phyloP scores from a whole-genome alignment of 805 yeast species.

The Ogataea dorogensis region DNA sequence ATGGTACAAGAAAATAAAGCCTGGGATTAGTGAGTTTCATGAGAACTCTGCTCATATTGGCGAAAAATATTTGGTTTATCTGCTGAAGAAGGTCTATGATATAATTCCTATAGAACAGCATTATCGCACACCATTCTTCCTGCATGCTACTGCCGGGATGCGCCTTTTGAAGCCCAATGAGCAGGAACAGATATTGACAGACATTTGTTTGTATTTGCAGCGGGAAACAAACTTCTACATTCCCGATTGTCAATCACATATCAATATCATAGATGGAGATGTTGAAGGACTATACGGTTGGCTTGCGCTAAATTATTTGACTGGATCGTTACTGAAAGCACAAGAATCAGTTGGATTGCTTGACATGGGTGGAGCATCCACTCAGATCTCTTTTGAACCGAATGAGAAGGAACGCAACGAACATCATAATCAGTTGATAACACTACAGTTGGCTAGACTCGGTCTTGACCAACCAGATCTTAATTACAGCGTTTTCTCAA shows the following conservation, averaged over 20 bases:
- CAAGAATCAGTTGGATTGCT: constrained; percentile 51
- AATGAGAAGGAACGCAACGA: constrained; percentile 43
- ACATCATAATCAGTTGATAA: constrained; percentile 46
- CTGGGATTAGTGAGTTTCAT: constrained; percentile 56
- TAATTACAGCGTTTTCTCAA: constrained; percentile 47
- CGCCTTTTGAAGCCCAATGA: constrained; percentile 53
- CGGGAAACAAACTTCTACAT: constrained; percentile 48
- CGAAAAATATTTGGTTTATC: constrained; percentile 45
- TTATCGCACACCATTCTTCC: constrained; percentile 59
- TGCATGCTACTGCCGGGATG: constrained; percentile 74
- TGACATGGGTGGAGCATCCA: constrained; percentile 66
- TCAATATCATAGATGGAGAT: constrained; percentile 62
- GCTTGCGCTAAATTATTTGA: constrained; percentile 58
- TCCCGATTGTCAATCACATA: constrained; percentile 61
- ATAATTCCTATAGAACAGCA: constrained; percentile 62
- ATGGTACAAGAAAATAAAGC: constrained; percentile 54
- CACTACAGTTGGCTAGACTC: constrained; percentile 41
- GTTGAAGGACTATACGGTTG: constrained; percentile 67
- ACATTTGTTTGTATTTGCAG: constrained; percentile 50
- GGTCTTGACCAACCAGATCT: constrained; percentile 27
- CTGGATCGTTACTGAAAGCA: constrained; percentile 40
- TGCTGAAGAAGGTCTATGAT: constrained; percentile 47
- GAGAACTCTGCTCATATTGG: constrained; percentile 50
- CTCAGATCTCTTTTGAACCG: constrained; percentile 66
- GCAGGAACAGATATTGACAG: constrained; percentile 40